These are phyloP conservation scores for Breynia disticha DNA, from an alignment of 441 rosid species.

Conservation along the genomic window DNA sequence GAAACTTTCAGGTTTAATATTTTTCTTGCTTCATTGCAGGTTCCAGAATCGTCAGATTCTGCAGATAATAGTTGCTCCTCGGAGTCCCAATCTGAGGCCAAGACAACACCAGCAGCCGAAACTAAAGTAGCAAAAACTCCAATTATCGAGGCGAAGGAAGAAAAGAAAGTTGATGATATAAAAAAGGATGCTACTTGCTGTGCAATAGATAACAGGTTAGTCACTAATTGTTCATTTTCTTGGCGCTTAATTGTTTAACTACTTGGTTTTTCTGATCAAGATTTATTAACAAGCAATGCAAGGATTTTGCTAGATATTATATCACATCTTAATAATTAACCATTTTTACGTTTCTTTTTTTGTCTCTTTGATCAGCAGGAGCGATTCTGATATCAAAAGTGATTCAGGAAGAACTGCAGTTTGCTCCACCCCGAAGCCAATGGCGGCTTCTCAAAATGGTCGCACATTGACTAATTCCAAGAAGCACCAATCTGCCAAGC, in stretches of 20 bases:
- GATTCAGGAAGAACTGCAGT: constrained; percentile 18
- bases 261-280: too few relatives aligned
- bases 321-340: too few relatives aligned
- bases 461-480: constrained; percentile 32
- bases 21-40: constrained; percentile 25
- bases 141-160: neutral
- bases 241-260: too few relatives aligned
- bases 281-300: too few relatives aligned
- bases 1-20: neutral
- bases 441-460: constrained; percentile 25
- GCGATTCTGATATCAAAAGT: neutral
- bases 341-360: constrained; percentile 5
- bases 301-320: too few relatives aligned
- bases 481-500: constrained; percentile 58
- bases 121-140: constrained; percentile 8
- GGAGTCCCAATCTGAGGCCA: constrained; percentile 15
- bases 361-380: neutral
- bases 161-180: too few relatives aligned
- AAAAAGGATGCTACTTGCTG: too few relatives aligned
- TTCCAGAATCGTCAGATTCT: constrained; percentile 27
- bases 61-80: constrained; percentile 11
- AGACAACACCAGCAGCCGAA: constrained; percentile 10
- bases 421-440: constrained; percentile 54
- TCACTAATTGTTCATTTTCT: neutral
- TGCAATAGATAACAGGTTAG: too few relatives aligned